Percentiles rank a stretch among this genome's conserved stretches.
Evolutionary conservation across 257 asterid species (phyloP).

Genomic region (Nicotiana attenuata): DNA sequence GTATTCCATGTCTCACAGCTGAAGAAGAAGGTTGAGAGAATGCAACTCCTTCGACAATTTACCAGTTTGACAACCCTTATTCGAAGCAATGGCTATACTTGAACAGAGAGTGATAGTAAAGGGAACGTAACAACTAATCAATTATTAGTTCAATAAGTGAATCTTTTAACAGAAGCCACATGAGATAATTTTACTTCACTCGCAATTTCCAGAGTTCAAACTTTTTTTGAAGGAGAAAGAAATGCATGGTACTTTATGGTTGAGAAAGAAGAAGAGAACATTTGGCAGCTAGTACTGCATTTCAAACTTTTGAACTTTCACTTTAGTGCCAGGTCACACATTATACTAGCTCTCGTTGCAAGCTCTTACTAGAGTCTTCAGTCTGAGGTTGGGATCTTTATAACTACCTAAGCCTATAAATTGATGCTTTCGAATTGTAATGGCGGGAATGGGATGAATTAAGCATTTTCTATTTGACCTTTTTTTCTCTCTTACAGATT

Average conservation of each 20-base stretch:
- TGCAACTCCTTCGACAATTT: not conserved
- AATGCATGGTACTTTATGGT: not conserved
- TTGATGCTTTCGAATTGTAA: not conserved
- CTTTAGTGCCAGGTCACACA: not conserved
- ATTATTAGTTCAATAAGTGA: not conserved
- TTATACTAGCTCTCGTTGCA: not conserved
- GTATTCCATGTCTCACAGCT: not conserved
- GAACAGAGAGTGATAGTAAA: not conserved
- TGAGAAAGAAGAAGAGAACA: not conserved
- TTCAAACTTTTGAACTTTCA: not conserved
- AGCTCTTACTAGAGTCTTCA: not conserved
- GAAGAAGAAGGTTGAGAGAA: not conserved
- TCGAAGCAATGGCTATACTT: not conserved
- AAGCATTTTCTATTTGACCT: not conserved
- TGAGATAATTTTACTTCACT: not conserved
- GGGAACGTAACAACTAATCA: not conserved
- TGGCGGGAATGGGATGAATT: not conserved
- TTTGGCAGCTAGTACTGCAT: not conserved
- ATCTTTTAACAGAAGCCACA: not conserved
- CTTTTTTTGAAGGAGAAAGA: not conserved
- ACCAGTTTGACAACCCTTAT: not conserved
- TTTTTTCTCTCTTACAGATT: not conserved
- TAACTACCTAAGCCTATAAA: not conserved
- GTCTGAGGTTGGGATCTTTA: not conserved
- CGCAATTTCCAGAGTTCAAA: not conserved